Evolutionary conservation across 345 rosid genomes (phyloP).

Genomic region (Cardamine chenopodiifolia): DNA sequence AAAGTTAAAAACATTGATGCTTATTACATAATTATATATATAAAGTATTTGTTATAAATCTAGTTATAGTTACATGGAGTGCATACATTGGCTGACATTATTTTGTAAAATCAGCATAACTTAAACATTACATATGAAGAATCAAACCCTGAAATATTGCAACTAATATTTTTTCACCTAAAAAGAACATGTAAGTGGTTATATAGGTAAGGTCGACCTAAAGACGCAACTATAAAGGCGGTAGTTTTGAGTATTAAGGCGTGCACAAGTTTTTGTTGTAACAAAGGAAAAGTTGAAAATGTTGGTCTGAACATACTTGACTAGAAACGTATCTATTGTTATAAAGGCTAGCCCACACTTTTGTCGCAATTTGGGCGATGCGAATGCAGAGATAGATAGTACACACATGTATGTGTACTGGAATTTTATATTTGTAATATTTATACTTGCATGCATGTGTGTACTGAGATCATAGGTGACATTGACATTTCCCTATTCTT

Average conservation of each 20-base stretch:
- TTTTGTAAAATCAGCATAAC: slow-evolving; percentile 1
- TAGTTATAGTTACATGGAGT: no score
- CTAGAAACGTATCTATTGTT: slow-evolving; percentile 27
- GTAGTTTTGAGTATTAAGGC: slow-evolving; percentile 25
- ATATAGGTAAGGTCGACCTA: slow-evolving; percentile 15
- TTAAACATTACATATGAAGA: slow-evolving; percentile 3
- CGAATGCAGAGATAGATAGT: slow-evolving; percentile 18
- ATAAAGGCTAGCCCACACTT: slow-evolving; percentile 38
- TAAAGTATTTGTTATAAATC: no score
- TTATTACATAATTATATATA: no score
- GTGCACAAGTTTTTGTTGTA: slow-evolving; percentile 15
- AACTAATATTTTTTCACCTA: background rate
- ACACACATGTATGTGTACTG: slow-evolving; percentile 11
- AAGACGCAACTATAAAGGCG: background rate
- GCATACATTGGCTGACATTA: no score
- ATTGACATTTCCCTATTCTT: slow-evolving; percentile 46
- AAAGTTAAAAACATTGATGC: no score
- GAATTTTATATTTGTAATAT: background rate
- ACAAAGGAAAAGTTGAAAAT: slow-evolving; percentile 27
- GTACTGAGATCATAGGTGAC: slow-evolving; percentile 45
- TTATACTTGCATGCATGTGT: no score
- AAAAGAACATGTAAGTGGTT: slow-evolving; percentile 19
- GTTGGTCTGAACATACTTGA: slow-evolving; percentile 21
- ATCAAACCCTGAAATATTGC: background rate
- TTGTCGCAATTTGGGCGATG: slow-evolving; percentile 42